Evolutionary conservation across 345 rosid species (phyloP).

Genomic region (Laguncularia racemosa): DNA sequence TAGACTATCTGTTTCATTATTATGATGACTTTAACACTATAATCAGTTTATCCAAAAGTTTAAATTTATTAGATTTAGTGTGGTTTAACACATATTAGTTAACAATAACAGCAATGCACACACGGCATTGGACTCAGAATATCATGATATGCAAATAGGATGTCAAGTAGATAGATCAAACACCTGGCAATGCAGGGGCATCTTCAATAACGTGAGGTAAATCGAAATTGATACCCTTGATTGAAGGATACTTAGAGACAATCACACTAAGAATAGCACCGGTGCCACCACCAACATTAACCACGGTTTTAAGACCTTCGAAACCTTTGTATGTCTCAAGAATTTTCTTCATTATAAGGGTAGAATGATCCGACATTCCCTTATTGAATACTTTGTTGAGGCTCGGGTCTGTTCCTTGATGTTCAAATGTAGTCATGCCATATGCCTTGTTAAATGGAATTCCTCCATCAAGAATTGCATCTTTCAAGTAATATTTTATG

Average conservation of each 20-base stretch:
- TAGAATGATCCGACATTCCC: slow-evolving; percentile 73
- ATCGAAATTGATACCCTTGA: slow-evolving; percentile 85
- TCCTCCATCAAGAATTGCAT: slow-evolving; percentile 72
- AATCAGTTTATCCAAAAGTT: too few species aligned
- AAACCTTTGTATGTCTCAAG: slow-evolving; percentile 71
- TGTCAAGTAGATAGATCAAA: background rate
- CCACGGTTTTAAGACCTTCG: slow-evolving; percentile 50
- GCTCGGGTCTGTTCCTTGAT: slow-evolving; percentile 65
- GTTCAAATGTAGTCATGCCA: slow-evolving; percentile 72
- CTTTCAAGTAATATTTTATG: slow-evolving; percentile 81
- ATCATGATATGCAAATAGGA: too few species aligned
- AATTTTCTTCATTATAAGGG: slow-evolving; percentile 62
- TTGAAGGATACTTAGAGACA: slow-evolving; percentile 53
- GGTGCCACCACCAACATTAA: slow-evolving; percentile 87
- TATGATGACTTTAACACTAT: too few species aligned
- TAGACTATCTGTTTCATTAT: too few species aligned
- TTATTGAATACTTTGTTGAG: slow-evolving; percentile 70
- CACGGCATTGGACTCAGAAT: too few species aligned
- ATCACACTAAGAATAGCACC: slow-evolving; percentile 68
- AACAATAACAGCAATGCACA: too few species aligned
- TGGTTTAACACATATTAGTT: too few species aligned
- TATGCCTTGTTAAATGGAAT: slow-evolving; percentile 77
- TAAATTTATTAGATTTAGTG: too few species aligned
- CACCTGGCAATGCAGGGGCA: slow-evolving; percentile 63
- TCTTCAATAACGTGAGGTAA: slow-evolving; percentile 72